Evolutionary conservation across 805 yeast species (phyloP), one percentile per base, ranked within the genome.

Genomic region (Kuraishia capsulata): DNA sequence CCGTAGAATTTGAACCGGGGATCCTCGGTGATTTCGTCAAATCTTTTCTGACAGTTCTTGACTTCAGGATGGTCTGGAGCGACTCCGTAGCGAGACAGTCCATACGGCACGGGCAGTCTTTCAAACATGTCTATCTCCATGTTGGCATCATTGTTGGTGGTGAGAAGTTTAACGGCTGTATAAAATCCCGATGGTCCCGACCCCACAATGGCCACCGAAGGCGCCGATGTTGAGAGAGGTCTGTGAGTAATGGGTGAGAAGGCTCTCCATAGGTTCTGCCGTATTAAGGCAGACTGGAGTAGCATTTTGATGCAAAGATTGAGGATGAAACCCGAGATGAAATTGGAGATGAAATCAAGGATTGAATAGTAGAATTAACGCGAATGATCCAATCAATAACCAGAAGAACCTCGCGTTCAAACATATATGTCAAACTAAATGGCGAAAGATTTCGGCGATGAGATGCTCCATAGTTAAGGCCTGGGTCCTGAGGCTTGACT

Each of bases 21-120:
- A 10, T 53, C 48, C 19, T 46, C 39, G 52, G 62, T 49, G 47
- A 53, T 40, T 13, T 64, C 63, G 18, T 79, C 78, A 53, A 92
- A 81, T 38, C 88, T 78, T 16, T 82, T 82, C 55, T 80, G 69
- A 65, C 92, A 83, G 42, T 78, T 78, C 56, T 89, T 90, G 24
- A 92, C 97, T 51, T 92, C 97, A 0, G 96, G 96, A 59, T 92
- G 97, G 59, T 92, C 99, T 2, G 99, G 99, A 0, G 98, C 97
- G n/a, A 92, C 97, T 1, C 99, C 99, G 54, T 74, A 89, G 26
- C 99, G 62, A 31, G 89, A 78, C 25, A 92, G 67, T 0, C 99
- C 99, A 62, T 72, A 90, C 0, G 98, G 98, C 5, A 88, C 79
- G 0, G 97, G 96, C 20, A 79, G 62, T 44, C 76, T 71, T 52